Evolutionary conservation across 2,329 filamentous ascomycete species (phyloP).

Genomic region (Colletotrichum destructivum): DNA sequence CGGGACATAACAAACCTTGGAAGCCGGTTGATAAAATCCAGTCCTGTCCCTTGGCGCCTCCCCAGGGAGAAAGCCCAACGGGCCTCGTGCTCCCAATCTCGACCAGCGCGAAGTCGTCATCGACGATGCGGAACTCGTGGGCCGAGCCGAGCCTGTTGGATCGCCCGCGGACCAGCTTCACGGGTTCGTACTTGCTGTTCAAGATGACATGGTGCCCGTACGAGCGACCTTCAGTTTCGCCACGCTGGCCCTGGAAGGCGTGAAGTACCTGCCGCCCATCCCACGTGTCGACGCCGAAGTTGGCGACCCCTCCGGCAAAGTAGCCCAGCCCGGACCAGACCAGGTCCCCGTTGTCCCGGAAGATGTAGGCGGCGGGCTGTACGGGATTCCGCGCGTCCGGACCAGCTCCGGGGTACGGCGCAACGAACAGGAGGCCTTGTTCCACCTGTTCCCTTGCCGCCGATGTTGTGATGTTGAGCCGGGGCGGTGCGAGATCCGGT

Average conservation of each 20-base stretch:
- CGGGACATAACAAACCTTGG: constrained; percentile 42
- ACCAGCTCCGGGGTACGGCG: constrained; percentile 9
- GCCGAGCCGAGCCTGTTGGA: constrained; percentile 47
- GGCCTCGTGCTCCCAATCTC: constrained; percentile 52
- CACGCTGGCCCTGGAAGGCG: constrained; percentile 28
- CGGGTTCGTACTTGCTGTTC: constrained; percentile 49
- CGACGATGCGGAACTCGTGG: constrained; percentile 59
- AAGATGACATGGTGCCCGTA: constrained; percentile 44
- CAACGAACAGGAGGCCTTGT: constrained; percentile 20
- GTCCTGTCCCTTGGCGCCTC: constrained; percentile 43
- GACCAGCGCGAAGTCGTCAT: constrained; percentile 57
- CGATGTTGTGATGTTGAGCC: constrained; percentile 24
- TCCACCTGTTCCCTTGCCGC: neutral
- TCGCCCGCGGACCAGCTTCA: constrained; percentile 47
- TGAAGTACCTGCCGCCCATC: constrained; percentile 13
- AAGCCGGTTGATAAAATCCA: constrained; percentile 55
- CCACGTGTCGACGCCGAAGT: constrained; percentile 29
- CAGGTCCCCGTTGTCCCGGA: constrained; percentile 28
- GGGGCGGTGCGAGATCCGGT: constrained; percentile 39
- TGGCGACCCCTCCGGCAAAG: constrained; percentile 27
- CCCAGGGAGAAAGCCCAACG: constrained; percentile 45
- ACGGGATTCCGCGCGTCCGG: neutral
- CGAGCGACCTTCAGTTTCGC: constrained; percentile 53
- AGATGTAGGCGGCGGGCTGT: constrained; percentile 22
- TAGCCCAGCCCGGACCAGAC: constrained; percentile 33